A percentile compares a stretch with the other conserved stretches of the same genome.
phyloP scores from a whole-genome alignment of 1,139 yeast genomes.

The Pichia sp. region DNA sequence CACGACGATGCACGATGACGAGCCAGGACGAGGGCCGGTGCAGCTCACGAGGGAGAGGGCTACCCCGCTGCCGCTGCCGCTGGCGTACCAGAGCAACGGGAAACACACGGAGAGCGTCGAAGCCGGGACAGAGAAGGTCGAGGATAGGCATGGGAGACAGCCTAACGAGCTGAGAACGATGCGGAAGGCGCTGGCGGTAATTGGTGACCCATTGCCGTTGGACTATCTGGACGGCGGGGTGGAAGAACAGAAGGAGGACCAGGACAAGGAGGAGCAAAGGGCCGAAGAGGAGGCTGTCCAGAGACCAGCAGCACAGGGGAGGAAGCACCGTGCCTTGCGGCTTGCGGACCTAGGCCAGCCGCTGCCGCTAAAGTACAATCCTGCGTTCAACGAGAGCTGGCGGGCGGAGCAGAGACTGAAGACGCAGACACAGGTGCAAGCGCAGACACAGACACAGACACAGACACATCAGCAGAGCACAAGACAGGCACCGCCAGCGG shows the following conservation, averaged over 20 bases:
- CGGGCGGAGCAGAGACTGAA: not conserved
- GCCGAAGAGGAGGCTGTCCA: not conserved
- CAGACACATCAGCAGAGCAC: not conserved
- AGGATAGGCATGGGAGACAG: not conserved
- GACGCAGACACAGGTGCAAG: not conserved
- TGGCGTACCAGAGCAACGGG: slow-evolving; percentile 3
- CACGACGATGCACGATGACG: not conserved
- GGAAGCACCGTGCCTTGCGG: not conserved
- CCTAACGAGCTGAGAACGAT: not conserved
- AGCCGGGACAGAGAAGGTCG: not conserved
- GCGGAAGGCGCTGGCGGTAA: slow-evolving; percentile 4
- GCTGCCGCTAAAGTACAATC: not conserved
- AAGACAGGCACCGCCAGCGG: not conserved
- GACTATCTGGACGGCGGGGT: slow-evolving; percentile 1
- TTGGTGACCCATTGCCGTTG: slow-evolving; percentile 17
- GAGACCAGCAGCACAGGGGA: not conserved
- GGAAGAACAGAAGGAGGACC: not conserved
- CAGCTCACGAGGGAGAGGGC: not conserved
- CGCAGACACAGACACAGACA: not conserved
- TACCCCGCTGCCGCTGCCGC: slow-evolving; percentile 3
- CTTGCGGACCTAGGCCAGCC: not conserved
- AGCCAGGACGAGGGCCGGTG: not conserved
- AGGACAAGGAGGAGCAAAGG: not conserved
- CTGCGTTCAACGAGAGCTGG: not conserved
- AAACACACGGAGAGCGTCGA: not conserved